Evolutionary conservation across 31 red algal genomes (phyloP).

Genomic region (Odonthalia washingtoniensis): DNA sequence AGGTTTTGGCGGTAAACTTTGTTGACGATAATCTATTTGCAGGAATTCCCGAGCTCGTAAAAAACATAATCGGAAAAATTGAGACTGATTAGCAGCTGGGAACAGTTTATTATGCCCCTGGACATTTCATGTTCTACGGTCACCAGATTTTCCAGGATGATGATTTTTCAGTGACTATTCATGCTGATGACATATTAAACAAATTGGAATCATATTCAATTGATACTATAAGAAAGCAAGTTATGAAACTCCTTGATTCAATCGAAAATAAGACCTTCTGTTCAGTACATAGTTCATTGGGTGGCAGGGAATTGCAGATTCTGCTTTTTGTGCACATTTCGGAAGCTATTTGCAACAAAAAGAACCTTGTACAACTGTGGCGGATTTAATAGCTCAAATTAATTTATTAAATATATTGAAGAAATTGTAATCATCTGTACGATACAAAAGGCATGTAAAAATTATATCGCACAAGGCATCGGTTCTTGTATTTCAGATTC

Average conservation of each 20-base stretch:
- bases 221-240: not conserved
- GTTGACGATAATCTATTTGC: conserved; percentile 18
- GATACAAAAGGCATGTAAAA: no score
- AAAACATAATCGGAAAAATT: not conserved
- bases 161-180: not conserved
- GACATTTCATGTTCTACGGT: not conserved
- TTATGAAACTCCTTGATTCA: no score
- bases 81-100: not conserved
- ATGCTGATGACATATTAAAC: not conserved
- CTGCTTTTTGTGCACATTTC: not conserved
- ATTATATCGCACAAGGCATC: no score
- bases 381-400: no score
- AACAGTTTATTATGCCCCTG: not conserved
- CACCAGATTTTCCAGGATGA: not conserved
- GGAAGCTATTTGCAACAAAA: conserved; percentile 11
- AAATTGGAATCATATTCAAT: not conserved
- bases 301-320: not conserved
- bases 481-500: no score
- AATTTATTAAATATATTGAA: no score
- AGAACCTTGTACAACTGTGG: not conserved
- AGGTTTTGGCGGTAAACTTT: not conserved
- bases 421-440: no score
- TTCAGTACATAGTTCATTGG: conserved; percentile 13
- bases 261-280: not conserved
- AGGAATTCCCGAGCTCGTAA: not conserved